A percentile compares a stretch with the other conserved stretches of the same genome.
phyloP scores from a whole-genome alignment of 495 filamentous ascomycete species.

The Usnea hakonensis region DNA sequence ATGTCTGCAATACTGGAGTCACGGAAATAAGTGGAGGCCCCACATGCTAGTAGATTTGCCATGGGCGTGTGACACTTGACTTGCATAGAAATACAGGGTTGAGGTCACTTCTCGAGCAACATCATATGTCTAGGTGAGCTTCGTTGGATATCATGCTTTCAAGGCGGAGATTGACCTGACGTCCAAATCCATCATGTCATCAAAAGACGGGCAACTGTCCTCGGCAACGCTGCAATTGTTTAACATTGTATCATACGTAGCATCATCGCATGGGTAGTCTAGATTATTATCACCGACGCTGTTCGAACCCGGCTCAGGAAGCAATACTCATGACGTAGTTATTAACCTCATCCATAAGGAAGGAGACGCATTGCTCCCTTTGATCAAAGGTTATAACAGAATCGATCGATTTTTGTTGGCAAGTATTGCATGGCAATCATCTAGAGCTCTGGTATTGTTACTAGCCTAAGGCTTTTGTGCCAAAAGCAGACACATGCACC shows the following conservation, averaged over 20 bases:
- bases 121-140: not conserved
- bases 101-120: conserved; percentile 2
- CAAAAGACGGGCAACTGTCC: not conserved
- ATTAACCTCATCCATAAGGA: not conserved
- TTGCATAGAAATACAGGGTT: not conserved
- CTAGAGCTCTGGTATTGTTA: not conserved
- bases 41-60: not conserved
- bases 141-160: conserved; percentile 1
- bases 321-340: conserved; percentile 2
- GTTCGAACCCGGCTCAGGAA: not conserved
- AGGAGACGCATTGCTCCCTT: conserved; percentile 13
- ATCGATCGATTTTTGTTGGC: not conserved
- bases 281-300: not conserved
- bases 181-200: not conserved
- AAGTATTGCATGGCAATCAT: conserved; percentile 4
- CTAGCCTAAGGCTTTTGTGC: not conserved
- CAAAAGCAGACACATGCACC: not conserved
- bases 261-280: not conserved
- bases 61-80: not conserved
- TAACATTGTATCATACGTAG: not conserved
- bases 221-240: not conserved
- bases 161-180: not conserved
- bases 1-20: not conserved
- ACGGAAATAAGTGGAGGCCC: not conserved
- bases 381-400: not conserved